A percentile compares a stretch with the other conserved stretches of the same genome.
Evolutionary conservation across 2,329 filamentous ascomycete genomes (phyloP).

Genomic region (Boeremia exigua): DNA sequence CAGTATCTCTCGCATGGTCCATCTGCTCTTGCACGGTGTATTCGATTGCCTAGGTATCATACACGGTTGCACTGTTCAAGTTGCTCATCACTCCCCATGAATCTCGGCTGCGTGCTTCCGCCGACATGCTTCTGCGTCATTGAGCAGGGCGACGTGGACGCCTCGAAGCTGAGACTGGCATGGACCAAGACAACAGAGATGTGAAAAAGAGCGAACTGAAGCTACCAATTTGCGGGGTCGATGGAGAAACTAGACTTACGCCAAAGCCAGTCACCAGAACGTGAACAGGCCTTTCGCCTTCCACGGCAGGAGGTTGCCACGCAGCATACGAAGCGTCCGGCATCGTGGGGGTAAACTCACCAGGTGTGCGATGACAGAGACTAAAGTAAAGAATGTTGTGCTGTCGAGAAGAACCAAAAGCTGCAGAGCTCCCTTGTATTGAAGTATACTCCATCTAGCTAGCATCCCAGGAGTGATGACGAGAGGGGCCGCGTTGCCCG

Average conservation of each 20-base stretch:
- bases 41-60: too few species aligned
- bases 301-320: slow-evolving; percentile 37
- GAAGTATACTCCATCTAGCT: slow-evolving; percentile 22
- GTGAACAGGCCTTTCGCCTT: slow-evolving; percentile 41
- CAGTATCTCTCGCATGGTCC: too few species aligned
- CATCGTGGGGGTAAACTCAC: slow-evolving; percentile 19
- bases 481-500: not conserved
- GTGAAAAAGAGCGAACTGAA: not conserved
- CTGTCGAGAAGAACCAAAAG: not conserved
- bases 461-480: slow-evolving; percentile 10
- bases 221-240: not conserved
- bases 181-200: not conserved
- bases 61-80: not conserved
- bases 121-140: not conserved
- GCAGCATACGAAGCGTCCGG: slow-evolving; percentile 28
- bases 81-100: not conserved
- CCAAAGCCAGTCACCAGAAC: slow-evolving; percentile 47
- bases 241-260: slow-evolving; percentile 29
- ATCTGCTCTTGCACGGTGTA: too few species aligned
- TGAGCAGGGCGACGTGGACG: not conserved
- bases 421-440: slow-evolving; percentile 3
- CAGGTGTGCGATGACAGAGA: too few species aligned
- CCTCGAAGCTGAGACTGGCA: not conserved
- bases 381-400: not conserved
- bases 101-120: not conserved